phyloP scores from a whole-genome alignment of 1,284 basidiomycete species.

The Singerocomus inundabilis region DNA sequence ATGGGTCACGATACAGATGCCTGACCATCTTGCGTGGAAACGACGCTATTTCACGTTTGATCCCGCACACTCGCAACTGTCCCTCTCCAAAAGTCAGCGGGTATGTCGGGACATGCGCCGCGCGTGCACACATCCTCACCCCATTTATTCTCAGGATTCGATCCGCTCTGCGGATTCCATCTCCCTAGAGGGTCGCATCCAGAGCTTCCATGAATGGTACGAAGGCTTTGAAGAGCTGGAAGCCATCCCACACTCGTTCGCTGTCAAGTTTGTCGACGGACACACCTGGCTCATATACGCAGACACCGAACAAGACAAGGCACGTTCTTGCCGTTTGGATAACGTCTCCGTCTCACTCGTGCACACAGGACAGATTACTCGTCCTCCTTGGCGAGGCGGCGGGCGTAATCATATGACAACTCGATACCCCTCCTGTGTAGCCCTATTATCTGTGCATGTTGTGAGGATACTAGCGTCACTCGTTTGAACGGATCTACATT shows the following conservation, averaged over 20 bases:
- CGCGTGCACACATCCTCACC: slow-evolving; percentile 4
- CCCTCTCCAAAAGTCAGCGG: slow-evolving; percentile 56
- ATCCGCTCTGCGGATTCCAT: slow-evolving; percentile 48
- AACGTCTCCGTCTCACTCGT: slow-evolving; percentile 5
- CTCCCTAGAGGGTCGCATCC: slow-evolving; percentile 45
- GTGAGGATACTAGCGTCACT: slow-evolving; percentile 12
- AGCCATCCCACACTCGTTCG: slow-evolving; percentile 69
- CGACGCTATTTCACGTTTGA: slow-evolving; percentile 62
- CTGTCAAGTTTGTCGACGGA: slow-evolving; percentile 56
- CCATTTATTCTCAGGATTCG: slow-evolving; percentile 46
- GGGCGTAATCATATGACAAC: slow-evolving; percentile 27
- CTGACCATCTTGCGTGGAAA: slow-evolving; percentile 59
- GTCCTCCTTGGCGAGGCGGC: slow-evolving; percentile 33
- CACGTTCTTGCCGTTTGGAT: slow-evolving; percentile 19
- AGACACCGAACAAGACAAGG: slow-evolving; percentile 70
- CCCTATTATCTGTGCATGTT: slow-evolving; percentile 14
- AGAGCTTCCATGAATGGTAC: slow-evolving; percentile 59
- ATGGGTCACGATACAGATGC: slow-evolving; percentile 65
- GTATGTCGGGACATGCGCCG: slow-evolving; percentile 33
- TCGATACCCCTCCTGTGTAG: slow-evolving; percentile 20
- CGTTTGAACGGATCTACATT: slow-evolving; percentile 6
- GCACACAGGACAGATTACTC: slow-evolving; percentile 27
- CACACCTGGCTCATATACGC: slow-evolving; percentile 60
- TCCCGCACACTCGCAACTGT: slow-evolving; percentile 41
- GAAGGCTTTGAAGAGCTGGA: slow-evolving; percentile 73